Evolutionary conservation across 1,139 yeast genomes (phyloP), one percentile per base, ranked within the genome.

Genomic region (Hansenula lynferdii): DNA sequence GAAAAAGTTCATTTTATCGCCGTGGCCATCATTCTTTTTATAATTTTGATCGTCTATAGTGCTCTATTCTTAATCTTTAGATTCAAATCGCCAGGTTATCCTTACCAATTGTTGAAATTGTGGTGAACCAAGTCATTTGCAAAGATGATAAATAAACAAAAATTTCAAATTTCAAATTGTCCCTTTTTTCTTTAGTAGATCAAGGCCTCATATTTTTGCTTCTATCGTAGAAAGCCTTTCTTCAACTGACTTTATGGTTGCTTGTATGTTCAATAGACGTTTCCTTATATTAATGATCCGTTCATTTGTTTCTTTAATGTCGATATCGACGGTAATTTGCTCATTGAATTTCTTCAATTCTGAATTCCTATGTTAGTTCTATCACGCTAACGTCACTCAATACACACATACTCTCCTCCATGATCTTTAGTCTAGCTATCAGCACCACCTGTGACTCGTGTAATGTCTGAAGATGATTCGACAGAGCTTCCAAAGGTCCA

Each of bases 11-110:
- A 67, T 40, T 57, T 77, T 26, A 40, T 71, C n/a, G 69, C 73
- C 10, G 69, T 75, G 10, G 50, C 66, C 2, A 45, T 65, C 4
- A 54, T 73, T 15, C 57, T 72, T 20, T 50, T 59, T 1, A 51
- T 66, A 19, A 56, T 80, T 21, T 75, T 75, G 49, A 52, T 76
- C 12, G 59, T 72, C 37, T 83, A 72, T 61, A 74, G 84, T 48
- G 64, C 70, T 26, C 64, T 80, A 43, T 65, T 82, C 39, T 61
- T 66, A 19, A 66, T 81, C 33, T 84, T 80, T 61, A 70, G 67
- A 21, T 50, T 71, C 47, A 84, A 84, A 61, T 75, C 76, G 39
- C 51, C 64, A 10, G 81, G 82, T 0, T 84, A 81, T 54, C 95
- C 94, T 40, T 80, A 57, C 53, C 58, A 56, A 20, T 47, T 68